These are phyloP conservation scores for Coemansia sp. DNA, from an alignment of 371 early-diverging fungal genomes.

Conservation along the genomic window DNA sequence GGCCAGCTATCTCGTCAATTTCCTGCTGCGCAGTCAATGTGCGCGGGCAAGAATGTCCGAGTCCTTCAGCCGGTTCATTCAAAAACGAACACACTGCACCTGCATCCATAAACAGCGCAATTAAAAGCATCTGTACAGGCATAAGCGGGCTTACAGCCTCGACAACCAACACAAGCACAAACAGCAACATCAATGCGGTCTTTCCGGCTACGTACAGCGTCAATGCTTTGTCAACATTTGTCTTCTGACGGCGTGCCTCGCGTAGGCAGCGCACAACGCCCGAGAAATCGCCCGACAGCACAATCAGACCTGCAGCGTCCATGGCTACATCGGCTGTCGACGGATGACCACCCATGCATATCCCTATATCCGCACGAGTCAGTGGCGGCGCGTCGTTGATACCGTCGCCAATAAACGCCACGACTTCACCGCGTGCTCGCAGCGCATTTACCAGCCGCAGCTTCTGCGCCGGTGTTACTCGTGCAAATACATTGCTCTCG, in stretches of 20 bases:
- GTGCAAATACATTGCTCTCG: constrained; percentile 60
- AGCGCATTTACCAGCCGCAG: constrained; percentile 64
- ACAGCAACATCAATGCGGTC: constrained; percentile 26
- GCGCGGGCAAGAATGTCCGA: not conserved
- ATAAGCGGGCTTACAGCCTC: constrained; percentile 39
- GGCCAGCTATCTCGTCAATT: constrained; percentile 1
- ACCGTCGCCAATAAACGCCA: constrained; percentile 68
- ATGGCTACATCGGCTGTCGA: constrained; percentile 45
- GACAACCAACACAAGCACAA: constrained; percentile 18
- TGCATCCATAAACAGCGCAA: constrained; percentile 33
- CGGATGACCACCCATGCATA: constrained; percentile 46
- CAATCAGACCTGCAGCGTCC: constrained; percentile 37
- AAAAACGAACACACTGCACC: constrained; percentile 37
- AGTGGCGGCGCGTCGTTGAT: constrained; percentile 75
- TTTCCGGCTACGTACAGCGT: constrained; percentile 30
- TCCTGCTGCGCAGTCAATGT: not conserved
- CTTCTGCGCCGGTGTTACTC: constrained; percentile 67
- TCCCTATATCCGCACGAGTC: constrained; percentile 35
- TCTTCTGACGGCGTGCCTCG: constrained; percentile 17
- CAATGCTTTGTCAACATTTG: constrained; percentile 27
- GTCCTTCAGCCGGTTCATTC: constrained; percentile 30
- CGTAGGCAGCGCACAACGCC: constrained; percentile 31
- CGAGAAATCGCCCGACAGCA: constrained; percentile 31
- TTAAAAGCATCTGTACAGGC: constrained; percentile 37
- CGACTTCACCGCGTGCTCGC: constrained; percentile 56